Conservation (phyloP, 148 eudicot species). For the Polygonum aviculare region DNA sequence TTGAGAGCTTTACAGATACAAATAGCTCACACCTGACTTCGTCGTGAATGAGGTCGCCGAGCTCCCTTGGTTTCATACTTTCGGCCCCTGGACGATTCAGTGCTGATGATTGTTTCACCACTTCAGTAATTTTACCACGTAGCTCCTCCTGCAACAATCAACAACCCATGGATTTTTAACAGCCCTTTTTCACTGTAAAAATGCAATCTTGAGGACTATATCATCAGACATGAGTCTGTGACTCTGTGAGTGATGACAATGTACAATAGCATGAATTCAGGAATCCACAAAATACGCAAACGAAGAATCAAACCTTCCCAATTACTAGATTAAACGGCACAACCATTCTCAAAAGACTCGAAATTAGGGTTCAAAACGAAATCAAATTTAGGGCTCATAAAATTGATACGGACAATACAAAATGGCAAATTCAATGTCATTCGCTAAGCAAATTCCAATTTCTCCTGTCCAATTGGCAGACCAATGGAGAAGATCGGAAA, state of each 20-base stretch:
- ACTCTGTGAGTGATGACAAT: background rate
- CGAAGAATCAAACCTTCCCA: background rate
- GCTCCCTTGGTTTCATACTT: slow-evolving; percentile 67
- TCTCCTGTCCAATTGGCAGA: background rate
- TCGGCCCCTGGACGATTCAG: slow-evolving; percentile 66
- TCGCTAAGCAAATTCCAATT: background rate
- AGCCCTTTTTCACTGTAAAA: background rate
- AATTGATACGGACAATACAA: background rate
- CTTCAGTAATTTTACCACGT: slow-evolving; percentile 50
- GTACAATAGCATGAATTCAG: background rate
- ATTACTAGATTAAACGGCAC: background rate
- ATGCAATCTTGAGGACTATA: background rate
- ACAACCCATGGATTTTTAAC: slow-evolving; percentile 10
- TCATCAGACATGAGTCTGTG: background rate
- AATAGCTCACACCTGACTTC: slow-evolving; percentile 71
- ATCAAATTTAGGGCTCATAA: background rate
- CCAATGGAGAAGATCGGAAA: background rate
- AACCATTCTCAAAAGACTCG: background rate
- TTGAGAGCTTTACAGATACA: background rate
- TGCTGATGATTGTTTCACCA: slow-evolving; percentile 60
- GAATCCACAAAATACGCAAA: background rate
- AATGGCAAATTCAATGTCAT: background rate
- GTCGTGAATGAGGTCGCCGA: slow-evolving; percentile 79
- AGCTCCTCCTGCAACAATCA: slow-evolving; percentile 56
- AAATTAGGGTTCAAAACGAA: background rate